phyloP scores from a whole-genome alignment of 371 early-diverging fungal genomes.

The Umbelopsis sp. region DNA sequence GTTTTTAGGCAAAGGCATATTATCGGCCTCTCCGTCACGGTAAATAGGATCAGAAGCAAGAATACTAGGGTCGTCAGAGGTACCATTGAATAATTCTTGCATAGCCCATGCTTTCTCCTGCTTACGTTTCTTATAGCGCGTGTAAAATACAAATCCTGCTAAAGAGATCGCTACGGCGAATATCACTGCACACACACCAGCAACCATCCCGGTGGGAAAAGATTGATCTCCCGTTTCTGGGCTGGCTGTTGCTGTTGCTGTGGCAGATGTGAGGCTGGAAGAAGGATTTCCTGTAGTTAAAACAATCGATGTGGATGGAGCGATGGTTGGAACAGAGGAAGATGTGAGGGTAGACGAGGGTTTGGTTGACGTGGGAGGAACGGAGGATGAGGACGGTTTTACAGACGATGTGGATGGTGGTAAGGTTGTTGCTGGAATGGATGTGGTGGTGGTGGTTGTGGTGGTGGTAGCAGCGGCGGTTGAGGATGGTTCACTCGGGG shows the following conservation, averaged over 20 bases:
- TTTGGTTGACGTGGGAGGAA: not conserved
- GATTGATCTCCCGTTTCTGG: not conserved
- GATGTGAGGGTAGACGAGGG: not conserved
- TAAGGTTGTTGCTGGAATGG: not conserved
- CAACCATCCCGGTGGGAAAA: not conserved
- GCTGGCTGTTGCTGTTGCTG: not conserved
- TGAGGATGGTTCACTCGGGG: not conserved
- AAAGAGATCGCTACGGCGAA: slow-evolving; percentile 25
- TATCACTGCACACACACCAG: slow-evolving; percentile 5
- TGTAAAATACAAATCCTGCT: slow-evolving; percentile 36
- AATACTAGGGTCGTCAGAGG: not conserved
- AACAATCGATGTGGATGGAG: not conserved
- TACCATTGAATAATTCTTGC: slow-evolving; percentile 10
- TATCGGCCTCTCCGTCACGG: slow-evolving; percentile 7
- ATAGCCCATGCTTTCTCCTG: slow-evolving; percentile 15
- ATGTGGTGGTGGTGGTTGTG: not conserved
- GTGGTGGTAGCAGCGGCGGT: not conserved
- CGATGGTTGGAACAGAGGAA: slow-evolving; percentile 14
- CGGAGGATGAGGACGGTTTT: not conserved
- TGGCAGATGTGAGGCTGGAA: not conserved
- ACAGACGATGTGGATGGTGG: not conserved
- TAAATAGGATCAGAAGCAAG: not conserved
- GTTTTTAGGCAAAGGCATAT: slow-evolving; percentile 8
- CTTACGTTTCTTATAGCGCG: slow-evolving; percentile 27
- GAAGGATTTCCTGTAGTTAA: not conserved